Evolutionary conservation across 2,329 filamentous ascomycete genomes (phyloP).

Genomic region (Colletotrichum tabaci): DNA sequence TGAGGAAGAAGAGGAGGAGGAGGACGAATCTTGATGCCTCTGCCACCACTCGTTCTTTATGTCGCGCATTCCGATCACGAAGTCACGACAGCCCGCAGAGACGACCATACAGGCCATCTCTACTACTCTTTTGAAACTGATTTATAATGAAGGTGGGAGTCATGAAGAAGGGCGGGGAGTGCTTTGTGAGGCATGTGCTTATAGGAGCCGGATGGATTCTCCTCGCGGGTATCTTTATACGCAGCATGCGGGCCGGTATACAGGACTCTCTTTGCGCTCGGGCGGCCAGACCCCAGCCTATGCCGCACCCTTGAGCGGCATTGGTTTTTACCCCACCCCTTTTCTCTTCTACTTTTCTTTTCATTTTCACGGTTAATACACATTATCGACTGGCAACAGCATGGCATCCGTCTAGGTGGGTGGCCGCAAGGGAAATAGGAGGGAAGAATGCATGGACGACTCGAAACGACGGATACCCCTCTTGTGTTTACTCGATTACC

Average conservation of each 20-base stretch:
- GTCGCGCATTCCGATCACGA: slow-evolving; percentile 51
- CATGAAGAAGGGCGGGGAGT: slow-evolving; percentile 14
- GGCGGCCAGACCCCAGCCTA: slow-evolving; percentile 33
- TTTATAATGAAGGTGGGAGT: slow-evolving; percentile 39
- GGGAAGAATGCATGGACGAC: slow-evolving; percentile 62
- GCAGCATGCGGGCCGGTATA: slow-evolving; percentile 40
- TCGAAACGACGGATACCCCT: slow-evolving; percentile 62
- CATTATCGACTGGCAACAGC: slow-evolving; percentile 58
- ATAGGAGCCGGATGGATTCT: slow-evolving; percentile 32
- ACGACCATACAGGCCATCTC: slow-evolving; percentile 28
- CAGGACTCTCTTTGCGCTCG: slow-evolving; percentile 42
- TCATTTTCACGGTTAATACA: slow-evolving; percentile 50
- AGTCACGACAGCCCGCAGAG: slow-evolving; percentile 51
- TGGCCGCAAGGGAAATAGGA: slow-evolving; percentile 48
- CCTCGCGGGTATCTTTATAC: slow-evolving; percentile 21
- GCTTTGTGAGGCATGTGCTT: slow-evolving; percentile 22
- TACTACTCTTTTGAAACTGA: slow-evolving; percentile 32
- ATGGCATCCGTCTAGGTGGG: slow-evolving; percentile 49
- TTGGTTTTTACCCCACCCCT: slow-evolving; percentile 4
- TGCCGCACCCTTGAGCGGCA: background rate
- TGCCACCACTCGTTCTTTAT: slow-evolving; percentile 47
- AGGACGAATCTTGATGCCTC: slow-evolving; percentile 51
- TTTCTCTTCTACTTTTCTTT: slow-evolving; percentile 45
- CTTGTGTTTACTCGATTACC: slow-evolving; percentile 45
- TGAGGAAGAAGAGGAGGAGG: slow-evolving; percentile 60